phyloP scores from a whole-genome alignment of 192 early-diverging fungal species.

The Coemansia sp. region DNA sequence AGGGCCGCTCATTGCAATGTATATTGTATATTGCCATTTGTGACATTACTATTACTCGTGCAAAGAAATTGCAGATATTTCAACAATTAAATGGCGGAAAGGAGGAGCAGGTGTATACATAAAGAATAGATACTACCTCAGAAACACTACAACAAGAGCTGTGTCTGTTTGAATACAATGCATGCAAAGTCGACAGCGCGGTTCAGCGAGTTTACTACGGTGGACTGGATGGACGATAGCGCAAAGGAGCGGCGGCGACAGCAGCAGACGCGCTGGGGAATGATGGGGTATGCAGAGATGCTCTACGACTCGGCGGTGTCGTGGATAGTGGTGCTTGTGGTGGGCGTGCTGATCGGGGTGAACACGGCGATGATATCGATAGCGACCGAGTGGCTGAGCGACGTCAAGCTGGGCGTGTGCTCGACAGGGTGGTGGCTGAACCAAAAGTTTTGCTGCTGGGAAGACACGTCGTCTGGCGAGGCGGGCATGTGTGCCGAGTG shows the following conservation, averaged over 20 bases:
- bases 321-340: constrained; percentile 79
- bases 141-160: too few species aligned
- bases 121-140: too few species aligned
- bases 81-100: too few species aligned
- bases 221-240: constrained; percentile 62
- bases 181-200: constrained; percentile 28
- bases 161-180: too few species aligned
- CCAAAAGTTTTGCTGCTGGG: constrained; percentile 93
- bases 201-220: constrained; percentile 60
- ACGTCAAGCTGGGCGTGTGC: constrained; percentile 84
- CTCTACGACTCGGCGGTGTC: constrained; percentile 72
- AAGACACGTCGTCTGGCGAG: constrained; percentile 6
- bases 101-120: too few species aligned
- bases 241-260: constrained; percentile 52
- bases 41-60: too few species aligned
- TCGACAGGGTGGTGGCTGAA: constrained; percentile 81
- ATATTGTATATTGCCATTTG: too few species aligned
- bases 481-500: constrained; percentile 63
- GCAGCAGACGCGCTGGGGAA: neutral
- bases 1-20: too few species aligned
- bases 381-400: constrained; percentile 85
- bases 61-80: too few species aligned
- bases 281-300: constrained; percentile 15
- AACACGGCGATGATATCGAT: constrained; percentile 88
- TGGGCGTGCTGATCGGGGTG: constrained; percentile 77